These are phyloP conservation scores for Obelidium mucronatum DNA, from an alignment of 192 early-diverging fungal genomes.

Conservation along the genomic window DNA sequence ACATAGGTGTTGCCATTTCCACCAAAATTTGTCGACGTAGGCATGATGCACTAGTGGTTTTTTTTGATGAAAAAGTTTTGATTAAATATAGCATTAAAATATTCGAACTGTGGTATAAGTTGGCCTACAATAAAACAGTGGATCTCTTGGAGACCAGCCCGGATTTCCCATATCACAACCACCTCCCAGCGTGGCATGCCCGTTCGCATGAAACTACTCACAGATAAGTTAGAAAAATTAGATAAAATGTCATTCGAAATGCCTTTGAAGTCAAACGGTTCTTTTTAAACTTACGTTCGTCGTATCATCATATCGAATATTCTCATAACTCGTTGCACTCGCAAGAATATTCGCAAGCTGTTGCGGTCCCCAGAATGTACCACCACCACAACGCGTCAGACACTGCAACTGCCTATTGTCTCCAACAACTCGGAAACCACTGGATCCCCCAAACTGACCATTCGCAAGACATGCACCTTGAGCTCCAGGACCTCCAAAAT, in stretches of 20 bases:
- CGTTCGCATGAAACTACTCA: background rate
- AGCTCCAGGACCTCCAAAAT: background rate
- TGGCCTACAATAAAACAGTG: conserved; percentile 25
- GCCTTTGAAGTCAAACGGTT: background rate
- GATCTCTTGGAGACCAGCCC: conserved; percentile 17
- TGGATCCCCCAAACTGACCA: too few relatives aligned
- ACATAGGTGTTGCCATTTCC: conserved; percentile 33
- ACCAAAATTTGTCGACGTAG: too few relatives aligned
- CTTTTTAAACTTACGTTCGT: background rate
- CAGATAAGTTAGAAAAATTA: background rate
- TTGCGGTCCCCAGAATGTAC: background rate
- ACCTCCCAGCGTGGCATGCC: background rate
- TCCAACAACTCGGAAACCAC: too few relatives aligned
- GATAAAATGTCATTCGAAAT: too few relatives aligned
- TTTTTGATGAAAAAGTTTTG: too few relatives aligned
- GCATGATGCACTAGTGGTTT: too few relatives aligned
- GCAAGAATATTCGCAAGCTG: background rate
- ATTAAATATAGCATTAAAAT: too few relatives aligned
- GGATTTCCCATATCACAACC: conserved; percentile 11
- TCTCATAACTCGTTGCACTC: conserved; percentile 3
- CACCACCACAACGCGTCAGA: background rate
- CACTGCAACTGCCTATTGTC: too few relatives aligned
- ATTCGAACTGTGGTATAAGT: conserved; percentile 28
- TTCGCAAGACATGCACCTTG: background rate
- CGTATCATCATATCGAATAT: conserved; percentile 4